A percentile compares a stretch with the other conserved stretches of the same genome.
Evolutionary conservation across 257 asterid species (phyloP).

Genomic region (Phtheirospermum japonicum): DNA sequence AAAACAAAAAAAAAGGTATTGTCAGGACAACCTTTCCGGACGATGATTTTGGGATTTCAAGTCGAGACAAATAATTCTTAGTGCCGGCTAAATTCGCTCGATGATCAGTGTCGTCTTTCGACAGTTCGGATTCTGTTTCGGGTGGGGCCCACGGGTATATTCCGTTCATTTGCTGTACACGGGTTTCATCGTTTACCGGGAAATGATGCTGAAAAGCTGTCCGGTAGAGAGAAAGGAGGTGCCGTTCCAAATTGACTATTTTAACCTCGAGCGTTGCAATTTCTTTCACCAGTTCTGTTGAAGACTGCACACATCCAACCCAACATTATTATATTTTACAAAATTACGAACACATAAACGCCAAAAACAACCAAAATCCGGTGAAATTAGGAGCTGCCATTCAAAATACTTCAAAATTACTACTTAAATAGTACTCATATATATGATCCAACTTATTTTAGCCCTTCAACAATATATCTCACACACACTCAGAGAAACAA

Average conservation of each 20-base stretch:
- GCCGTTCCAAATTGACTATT: conserved; percentile 60
- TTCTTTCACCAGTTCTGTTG: conserved; percentile 64
- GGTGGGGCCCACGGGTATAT: conserved; percentile 30
- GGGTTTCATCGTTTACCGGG: conserved; percentile 25
- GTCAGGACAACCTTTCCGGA: conserved; percentile 40
- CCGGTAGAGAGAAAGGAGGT: conserved; percentile 74
- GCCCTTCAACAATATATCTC: too few relatives aligned
- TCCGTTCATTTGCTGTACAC: conserved; percentile 30
- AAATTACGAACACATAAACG: neutral
- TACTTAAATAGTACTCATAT: too few relatives aligned
- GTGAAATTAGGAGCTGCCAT: too few relatives aligned
- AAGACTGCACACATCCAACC: conserved; percentile 43
- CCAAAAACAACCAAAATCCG: too few relatives aligned
- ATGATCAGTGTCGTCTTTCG: conserved; percentile 31
- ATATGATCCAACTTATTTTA: too few relatives aligned
- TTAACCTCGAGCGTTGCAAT: conserved; percentile 65
- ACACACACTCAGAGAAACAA: neutral
- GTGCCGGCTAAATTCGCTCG: conserved; percentile 45
- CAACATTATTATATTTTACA: neutral
- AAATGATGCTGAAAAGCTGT: conserved; percentile 47
- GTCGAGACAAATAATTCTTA: conserved; percentile 35
- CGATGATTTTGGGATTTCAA: conserved; percentile 40
- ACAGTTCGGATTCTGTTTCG: conserved; percentile 18
- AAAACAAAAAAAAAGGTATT: neutral
- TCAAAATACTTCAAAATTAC: too few relatives aligned